Conservation (phyloP, 2,329 filamentous ascomycete species). For the Xenosphaeropsis pyriputrescens region DNA sequence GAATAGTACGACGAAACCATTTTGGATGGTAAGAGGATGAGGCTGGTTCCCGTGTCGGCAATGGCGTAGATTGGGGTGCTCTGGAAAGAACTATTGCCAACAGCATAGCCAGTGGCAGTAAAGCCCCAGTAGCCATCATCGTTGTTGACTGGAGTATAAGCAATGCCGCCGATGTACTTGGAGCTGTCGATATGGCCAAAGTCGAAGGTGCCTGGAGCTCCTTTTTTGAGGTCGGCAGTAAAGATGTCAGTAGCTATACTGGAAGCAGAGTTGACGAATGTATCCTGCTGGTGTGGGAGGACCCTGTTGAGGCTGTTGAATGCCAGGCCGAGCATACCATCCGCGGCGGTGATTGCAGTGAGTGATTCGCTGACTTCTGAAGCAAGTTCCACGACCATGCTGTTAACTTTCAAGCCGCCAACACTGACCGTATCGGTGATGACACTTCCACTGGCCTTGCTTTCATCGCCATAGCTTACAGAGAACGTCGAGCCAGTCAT, state of each 20-base stretch:
- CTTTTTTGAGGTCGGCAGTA: conserved; percentile 32
- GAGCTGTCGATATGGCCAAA: conserved; percentile 35
- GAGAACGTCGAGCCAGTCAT: conserved; percentile 9
- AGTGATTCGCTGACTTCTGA: conserved; percentile 9
- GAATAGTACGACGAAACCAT: conserved; percentile 19
- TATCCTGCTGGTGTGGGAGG: conserved; percentile 4
- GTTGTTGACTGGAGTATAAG: conserved; percentile 28
- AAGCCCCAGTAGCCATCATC: conserved; percentile 36
- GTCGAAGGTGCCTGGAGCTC: conserved; percentile 28
- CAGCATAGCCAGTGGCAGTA: conserved; percentile 27
- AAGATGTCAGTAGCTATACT: conserved; percentile 26
- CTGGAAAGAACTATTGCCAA: conserved; percentile 28
- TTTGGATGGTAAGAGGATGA: conserved; percentile 17
- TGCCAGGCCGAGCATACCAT: conserved; percentile 48
- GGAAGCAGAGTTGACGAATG: conserved; percentile 6
- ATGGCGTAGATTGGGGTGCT: conserved; percentile 15
- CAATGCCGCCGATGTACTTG: conserved; percentile 33
- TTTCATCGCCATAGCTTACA: conserved; percentile 17
- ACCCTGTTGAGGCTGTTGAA: conserved; percentile 6
- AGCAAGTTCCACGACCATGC: conserved; percentile 10
- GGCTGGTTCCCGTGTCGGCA: conserved; percentile 21
- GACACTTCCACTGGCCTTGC: conserved; percentile 10
- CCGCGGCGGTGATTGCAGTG: conserved; percentile 15
- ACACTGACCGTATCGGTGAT: conserved; percentile 8
- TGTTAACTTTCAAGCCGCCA: conserved; percentile 5